A percentile compares a stretch with the other conserved stretches of the same genome.
Evolutionary conservation across 2,329 filamentous ascomycete species (phyloP).

Genomic region (Hymenoscyphus infarciens): DNA sequence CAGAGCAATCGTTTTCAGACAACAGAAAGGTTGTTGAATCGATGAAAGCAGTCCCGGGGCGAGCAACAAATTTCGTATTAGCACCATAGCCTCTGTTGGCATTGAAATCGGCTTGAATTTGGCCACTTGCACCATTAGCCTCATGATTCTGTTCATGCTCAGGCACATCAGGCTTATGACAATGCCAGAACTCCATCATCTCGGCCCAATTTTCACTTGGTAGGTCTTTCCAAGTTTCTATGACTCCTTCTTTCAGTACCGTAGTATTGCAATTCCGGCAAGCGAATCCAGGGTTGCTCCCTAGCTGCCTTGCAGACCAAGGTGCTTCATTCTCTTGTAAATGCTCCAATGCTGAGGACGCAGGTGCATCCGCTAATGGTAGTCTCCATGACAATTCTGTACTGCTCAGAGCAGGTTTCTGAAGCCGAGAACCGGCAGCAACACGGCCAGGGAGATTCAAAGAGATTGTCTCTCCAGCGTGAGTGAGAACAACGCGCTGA

Average conservation of each 20-base stretch:
- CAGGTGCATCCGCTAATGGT: constrained; percentile 36
- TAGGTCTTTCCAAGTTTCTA: constrained; percentile 78
- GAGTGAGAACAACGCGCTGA: constrained; percentile 44
- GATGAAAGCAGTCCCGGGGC: constrained; percentile 68
- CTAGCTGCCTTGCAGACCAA: constrained; percentile 54
- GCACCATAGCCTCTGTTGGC: constrained; percentile 78
- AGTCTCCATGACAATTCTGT: constrained; percentile 52
- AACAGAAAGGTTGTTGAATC: constrained; percentile 77
- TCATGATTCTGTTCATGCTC: constrained; percentile 38
- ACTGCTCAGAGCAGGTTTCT: constrained; percentile 28
- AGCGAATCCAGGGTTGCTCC: constrained; percentile 30
- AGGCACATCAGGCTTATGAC: constrained; percentile 79
- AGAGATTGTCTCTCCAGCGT: constrained; percentile 41
- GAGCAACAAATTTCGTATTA: constrained; percentile 66
- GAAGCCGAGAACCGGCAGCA: constrained; percentile 18
- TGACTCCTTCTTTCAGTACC: constrained; percentile 37
- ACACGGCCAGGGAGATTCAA: constrained; percentile 40
- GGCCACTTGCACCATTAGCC: constrained; percentile 34
- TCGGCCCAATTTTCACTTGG: constrained; percentile 98
- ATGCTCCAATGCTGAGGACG: constrained; percentile 17
- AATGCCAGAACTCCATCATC: constrained; percentile 99
- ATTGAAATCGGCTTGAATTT: constrained; percentile 35
- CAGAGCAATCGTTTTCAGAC: constrained; percentile 59
- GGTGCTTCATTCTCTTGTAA: constrained; percentile 26
- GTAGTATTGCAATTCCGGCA: constrained; percentile 44